Evolutionary conservation across 331 rosid species (phyloP), one percentile per base, ranked within the genome.

Genomic region (Saraca asoca): DNA sequence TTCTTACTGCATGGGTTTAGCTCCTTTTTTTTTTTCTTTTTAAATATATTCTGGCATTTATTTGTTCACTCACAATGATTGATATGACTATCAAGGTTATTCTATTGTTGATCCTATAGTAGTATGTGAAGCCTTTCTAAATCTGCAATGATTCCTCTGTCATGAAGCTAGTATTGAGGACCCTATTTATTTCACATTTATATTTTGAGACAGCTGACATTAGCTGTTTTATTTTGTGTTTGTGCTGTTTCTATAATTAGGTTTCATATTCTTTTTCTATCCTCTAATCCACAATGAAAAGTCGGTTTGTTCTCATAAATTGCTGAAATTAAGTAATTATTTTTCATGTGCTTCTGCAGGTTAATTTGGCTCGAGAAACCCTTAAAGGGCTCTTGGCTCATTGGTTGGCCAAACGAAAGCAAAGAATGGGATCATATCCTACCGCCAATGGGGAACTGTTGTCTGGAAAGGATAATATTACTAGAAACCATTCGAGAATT

Each of bases 361-460:
- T 93, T 71, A 90, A 90, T 87, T 86, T 94, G 62, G 97, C 91
- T 15, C 88, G 89, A 50, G 99, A 94, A 82, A 94, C 97, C 65
- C 96, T 94, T 66, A 94, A 94, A 80, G 99, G 99, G 69, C 95
- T 94, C 52, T 74, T 94, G 84, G 88, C 80, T 77, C 92, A 86
- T 79, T 94, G 99, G 97, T 72, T 94, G 82, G 75, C 70, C 15
- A 85, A 79, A 85, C 89, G 90, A 73, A 94, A 83, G 79, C 96
- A 88, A 69, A 81, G 86, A 83, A 61, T 52, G 72, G 99, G 95
- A 75, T 75, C 79, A 53, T 86, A 81, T 48, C 79, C 92, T 51
- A 60, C 88, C 18, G 85, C 89, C 14, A 94, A 94, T 67, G 99
- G 97, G 51, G 99, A 94, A 55, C 73, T 85, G 77, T 73, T 80